Evolutionary conservation across 345 rosid species (phyloP), one percentile per base, ranked within the genome.

Genomic region (Eutrema japonicum): DNA sequence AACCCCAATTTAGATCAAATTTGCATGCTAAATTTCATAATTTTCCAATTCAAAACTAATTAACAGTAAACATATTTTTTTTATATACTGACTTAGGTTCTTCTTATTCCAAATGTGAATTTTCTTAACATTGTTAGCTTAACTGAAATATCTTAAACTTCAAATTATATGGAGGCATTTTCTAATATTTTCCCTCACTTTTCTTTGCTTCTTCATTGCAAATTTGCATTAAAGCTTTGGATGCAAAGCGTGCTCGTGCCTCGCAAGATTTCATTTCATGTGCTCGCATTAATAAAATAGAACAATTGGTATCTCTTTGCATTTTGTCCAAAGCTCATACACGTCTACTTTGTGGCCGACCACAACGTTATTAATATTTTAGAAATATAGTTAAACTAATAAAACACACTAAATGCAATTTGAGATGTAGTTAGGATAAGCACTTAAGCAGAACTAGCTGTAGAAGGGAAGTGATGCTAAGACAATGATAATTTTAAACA

Each of bases 261-360:
- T 35, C 40, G 1, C 36, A 68, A 69, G 74, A 75, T 68, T 61
- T 53, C 64, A 53, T 76, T 52, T 54, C 50, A 61, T 62, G 64
- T 76, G 58, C 37, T 69, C 14, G 3, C 32, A 68, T 62, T 46
- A 69, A 18, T 59, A 32, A 41, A 43, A 14, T 36, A 33, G 9
- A 51, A 33, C 8, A 60, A 16, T 22, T 45, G 41, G 42, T 74
- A 48, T 57, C 61, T 75, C 2, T 48, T 58, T 61, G 55, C 49
- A 42, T 49, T 61, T 53, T 77, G 29, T 49, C 63, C 63, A 32
- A 55, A 38, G 47, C 66, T 49, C 63, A 26, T 13, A 64, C 72
- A 77, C 80, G 68, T 71, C 54, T 56, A 57, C 80, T 48, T 77
- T 71, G 77, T 65, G 80, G 76, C 47, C 48, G 72, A 58, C 72